These are phyloP conservation scores for Lachancea meyersii DNA, from an alignment of 805 yeast genomes.

Conservation along the genomic window DNA sequence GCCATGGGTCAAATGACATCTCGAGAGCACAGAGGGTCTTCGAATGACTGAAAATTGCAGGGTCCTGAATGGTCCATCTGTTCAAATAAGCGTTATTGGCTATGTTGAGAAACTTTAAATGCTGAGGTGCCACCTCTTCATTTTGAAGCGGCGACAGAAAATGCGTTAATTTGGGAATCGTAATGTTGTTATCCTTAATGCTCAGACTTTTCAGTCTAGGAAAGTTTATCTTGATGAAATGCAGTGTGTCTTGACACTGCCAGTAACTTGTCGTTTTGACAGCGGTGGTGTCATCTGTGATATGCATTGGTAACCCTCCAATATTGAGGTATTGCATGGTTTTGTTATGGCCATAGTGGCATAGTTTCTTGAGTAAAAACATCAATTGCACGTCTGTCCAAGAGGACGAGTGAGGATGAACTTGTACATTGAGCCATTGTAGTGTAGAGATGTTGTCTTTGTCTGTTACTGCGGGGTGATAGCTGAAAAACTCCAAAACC, in stretches of 20 bases:
- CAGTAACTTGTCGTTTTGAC: constrained; percentile 23
- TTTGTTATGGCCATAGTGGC: constrained; percentile 32
- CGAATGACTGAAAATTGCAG: constrained; percentile 40
- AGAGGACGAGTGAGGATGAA: constrained; percentile 55
- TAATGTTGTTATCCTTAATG: constrained; percentile 33
- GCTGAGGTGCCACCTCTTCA: constrained; percentile 10
- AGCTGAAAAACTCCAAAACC: constrained; percentile 57
- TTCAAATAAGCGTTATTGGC: constrained; percentile 56
- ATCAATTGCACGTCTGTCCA: constrained; percentile 47
- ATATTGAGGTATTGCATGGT: constrained; percentile 45
- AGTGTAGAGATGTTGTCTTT: constrained; percentile 38
- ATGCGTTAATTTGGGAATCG: constrained; percentile 31
- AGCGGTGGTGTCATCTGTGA: constrained; percentile 23
- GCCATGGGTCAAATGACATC: constrained; percentile 47
- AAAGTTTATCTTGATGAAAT: constrained; percentile 37
- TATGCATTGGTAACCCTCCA: constrained; percentile 57
- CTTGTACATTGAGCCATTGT: constrained; percentile 62
- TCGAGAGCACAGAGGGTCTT: constrained; percentile 58
- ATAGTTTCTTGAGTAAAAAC: constrained; percentile 38
- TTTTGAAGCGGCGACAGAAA: constrained; percentile 28
- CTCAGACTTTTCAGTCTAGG: constrained; percentile 34
- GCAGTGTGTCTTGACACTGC: constrained; percentile 30
- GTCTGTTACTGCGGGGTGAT: constrained; percentile 57
- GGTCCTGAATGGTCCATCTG: constrained; percentile 52
- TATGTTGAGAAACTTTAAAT: constrained; percentile 56